These are phyloP conservation scores for Amphibolis antarctica DNA, from an alignment of 106 monocot genomes.

Conservation along the genomic window DNA sequence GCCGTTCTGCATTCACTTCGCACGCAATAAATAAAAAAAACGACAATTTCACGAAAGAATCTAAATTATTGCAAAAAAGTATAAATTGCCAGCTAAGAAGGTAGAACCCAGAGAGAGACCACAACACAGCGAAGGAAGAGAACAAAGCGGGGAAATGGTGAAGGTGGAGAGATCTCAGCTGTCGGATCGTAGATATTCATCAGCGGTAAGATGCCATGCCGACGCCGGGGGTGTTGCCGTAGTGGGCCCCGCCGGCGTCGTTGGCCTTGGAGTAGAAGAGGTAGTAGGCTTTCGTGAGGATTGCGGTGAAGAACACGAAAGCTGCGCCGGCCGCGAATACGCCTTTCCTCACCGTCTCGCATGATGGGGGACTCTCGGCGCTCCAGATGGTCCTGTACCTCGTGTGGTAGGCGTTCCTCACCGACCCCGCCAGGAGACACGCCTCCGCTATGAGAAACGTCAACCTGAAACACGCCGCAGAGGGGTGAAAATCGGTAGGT, in stretches of 20 bases:
- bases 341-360: conserved; percentile 65
- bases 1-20: too few species aligned
- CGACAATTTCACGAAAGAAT: too few species aligned
- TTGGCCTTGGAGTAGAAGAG: conserved; percentile 47
- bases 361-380: conserved; percentile 23
- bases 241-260: conserved; percentile 14
- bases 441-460: conserved; percentile 77
- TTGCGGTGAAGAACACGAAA: conserved; percentile 73
- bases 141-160: neutral
- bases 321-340: conserved; percentile 87
- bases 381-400: conserved; percentile 32
- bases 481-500: neutral
- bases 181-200: neutral
- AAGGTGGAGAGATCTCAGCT: neutral
- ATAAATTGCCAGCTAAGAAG: too few species aligned
- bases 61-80: too few species aligned
- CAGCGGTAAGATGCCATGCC: conserved; percentile 49
- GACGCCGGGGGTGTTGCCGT: conserved; percentile 23
- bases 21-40: too few species aligned
- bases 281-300: conserved; percentile 60
- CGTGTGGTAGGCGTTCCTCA: conserved; percentile 76
- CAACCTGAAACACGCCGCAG: conserved; percentile 29
- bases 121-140: too few species aligned
- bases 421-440: conserved; percentile 78
- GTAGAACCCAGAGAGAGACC: too few species aligned